A percentile compares a stretch with the other conserved stretches of the same genome.
Evolutionary conservation across 192 early-diverging fungal species (phyloP).

Genomic region (Entomortierella chlamydospora): DNA sequence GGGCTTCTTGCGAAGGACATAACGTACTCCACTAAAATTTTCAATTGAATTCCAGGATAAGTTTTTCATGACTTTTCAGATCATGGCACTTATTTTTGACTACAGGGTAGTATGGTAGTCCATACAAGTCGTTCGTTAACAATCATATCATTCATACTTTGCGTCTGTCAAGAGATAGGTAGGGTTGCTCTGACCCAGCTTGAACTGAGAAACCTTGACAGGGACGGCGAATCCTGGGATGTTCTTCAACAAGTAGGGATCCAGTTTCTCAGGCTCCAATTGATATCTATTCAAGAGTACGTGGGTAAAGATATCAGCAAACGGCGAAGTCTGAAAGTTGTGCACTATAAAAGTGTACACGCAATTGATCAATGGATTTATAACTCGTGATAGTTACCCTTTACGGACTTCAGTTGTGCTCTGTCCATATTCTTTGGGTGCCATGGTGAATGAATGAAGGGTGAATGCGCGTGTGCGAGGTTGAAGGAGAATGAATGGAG

Average conservation of each 20-base stretch:
- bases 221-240: constrained; percentile 70
- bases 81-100: too few species aligned
- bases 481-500: not conserved
- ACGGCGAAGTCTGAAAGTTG: not conserved
- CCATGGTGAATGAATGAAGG: constrained; percentile 12
- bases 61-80: too few species aligned
- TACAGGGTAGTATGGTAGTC: too few species aligned
- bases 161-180: constrained; percentile 87
- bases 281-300: constrained; percentile 47
- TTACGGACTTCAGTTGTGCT: constrained; percentile 46
- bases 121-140: too few species aligned
- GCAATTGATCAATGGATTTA: not conserved
- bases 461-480: not conserved
- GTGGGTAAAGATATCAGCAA: not conserved
- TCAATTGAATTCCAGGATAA: too few species aligned
- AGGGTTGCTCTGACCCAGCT: constrained; percentile 93
- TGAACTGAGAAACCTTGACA: constrained; percentile 85
- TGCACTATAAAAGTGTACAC: not conserved
- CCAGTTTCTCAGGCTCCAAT: constrained; percentile 70
- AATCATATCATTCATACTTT: constrained; percentile 62
- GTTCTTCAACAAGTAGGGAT: constrained; percentile 65
- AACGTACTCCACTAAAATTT: constrained; percentile 64
- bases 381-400: constrained; percentile 25
- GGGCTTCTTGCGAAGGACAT: constrained; percentile 94
- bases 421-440: constrained; percentile 48